Evolutionary conservation across 2,329 filamentous ascomycete genomes (phyloP), one percentile per base, ranked within the genome.

Genomic region (Xylaria sp.): DNA sequence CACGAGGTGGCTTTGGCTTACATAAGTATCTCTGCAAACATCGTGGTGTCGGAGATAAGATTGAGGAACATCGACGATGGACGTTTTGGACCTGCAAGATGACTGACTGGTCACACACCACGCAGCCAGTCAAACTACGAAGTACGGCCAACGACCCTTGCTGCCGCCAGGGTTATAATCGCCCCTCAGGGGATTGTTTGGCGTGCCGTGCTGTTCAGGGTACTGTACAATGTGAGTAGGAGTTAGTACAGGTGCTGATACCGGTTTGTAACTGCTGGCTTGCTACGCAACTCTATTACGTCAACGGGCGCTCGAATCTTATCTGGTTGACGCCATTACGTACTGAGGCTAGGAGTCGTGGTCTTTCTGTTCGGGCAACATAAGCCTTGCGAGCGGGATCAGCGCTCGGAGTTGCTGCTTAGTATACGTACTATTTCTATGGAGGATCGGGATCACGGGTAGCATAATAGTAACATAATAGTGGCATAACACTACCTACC

Each of bases 211-310:
- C n/a, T n/a, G n/a, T n/a, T n/a, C n/a, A n/a, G n/a, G n/a, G n/a
- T n/a, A n/a, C 7, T 8, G 10, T 40, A 40, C 37, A 17, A 5
- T 4, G 37, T 15, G 27, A 25, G 17, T 11, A 27, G 40, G 15
- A 13, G 10, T 13, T 29, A 35, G 43, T 17, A 21, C 40, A 37
- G 6, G 44, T 23, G 23, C 29, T 29, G 27, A 2, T 41, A 41
- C 29, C 23, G 38, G 46, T 19, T 43, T 51, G 27, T 21, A 40
- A 57, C 31, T 38, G 7, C 10, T n/a, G 21, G n/a, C 29, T 33
- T 3, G 21, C 13, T 47, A 61, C 47, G 35, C 13, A 53, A 53
- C 48, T 58, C 59, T 53, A 53, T 62, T 62, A 54, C 59, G 59
- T 62, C 48, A 58, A 62, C 44, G 37, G 41, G n/a, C 25, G 3